Conservation (phyloP, 306 rosid species). For the Benincasa hispida region DNA sequence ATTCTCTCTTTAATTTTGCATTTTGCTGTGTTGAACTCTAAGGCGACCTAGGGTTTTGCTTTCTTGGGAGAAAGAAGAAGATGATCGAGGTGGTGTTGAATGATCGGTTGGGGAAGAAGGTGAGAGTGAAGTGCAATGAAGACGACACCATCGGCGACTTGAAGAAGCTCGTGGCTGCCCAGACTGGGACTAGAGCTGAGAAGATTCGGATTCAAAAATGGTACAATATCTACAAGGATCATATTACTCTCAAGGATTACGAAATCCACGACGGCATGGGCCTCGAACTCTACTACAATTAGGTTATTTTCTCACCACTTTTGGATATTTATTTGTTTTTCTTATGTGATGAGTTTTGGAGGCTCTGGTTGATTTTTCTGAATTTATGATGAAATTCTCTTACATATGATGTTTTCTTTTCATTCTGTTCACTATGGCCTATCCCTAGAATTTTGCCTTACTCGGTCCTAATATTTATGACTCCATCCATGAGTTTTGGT, state of each 20-base stretch:
- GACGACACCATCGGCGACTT: constrained; percentile 89
- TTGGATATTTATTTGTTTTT: neutral
- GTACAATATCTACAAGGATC: constrained; percentile 80
- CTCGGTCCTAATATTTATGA: too few relatives aligned
- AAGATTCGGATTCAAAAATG: constrained; percentile 78
- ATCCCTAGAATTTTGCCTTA: too few relatives aligned
- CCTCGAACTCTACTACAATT: constrained; percentile 89
- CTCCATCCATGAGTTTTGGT: neutral
- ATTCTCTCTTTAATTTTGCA: neutral
- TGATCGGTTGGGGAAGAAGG: constrained; percentile 93
- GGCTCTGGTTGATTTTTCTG: neutral
- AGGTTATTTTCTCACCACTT: neutral
- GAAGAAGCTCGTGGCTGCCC: constrained; percentile 93
- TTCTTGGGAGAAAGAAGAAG: constrained; percentile 16
- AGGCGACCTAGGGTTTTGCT: constrained; percentile 5
- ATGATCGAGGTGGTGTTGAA: constrained; percentile 91
- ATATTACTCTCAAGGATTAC: constrained; percentile 79
- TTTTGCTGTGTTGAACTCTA: neutral
- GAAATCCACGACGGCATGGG: constrained; percentile 97
- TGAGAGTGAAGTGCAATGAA: constrained; percentile 79
- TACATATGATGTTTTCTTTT: neutral
- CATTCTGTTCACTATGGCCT: neutral
- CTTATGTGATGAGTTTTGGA: neutral
- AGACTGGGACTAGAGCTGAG: constrained; percentile 75
- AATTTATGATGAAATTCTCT: too few relatives aligned